phyloP scores from a whole-genome alignment of 306 rosid species.

The Vicia sativa region DNA sequence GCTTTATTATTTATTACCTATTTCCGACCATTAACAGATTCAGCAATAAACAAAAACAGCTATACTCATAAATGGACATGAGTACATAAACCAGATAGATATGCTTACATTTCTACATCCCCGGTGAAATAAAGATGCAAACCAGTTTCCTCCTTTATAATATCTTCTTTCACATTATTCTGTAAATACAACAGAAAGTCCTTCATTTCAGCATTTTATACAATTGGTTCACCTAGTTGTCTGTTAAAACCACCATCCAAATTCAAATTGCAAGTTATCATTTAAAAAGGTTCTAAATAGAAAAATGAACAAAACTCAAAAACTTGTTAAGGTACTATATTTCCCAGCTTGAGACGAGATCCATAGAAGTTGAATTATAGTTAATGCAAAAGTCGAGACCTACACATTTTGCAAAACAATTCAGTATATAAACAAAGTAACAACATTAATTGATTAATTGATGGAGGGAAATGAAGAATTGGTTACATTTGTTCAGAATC shows the following conservation, averaged over 20 bases:
- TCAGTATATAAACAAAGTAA: constrained; percentile 1
- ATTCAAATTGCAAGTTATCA: constrained; percentile 2
- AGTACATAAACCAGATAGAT: not conserved
- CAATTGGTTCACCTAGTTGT: constrained; percentile 59
- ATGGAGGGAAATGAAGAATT: constrained; percentile 4
- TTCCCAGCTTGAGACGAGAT: constrained; percentile 90
- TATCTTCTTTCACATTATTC: constrained; percentile 61
- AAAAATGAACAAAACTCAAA: too few species aligned
- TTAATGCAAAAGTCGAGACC: constrained; percentile 76
- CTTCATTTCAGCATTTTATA: constrained; percentile 71
- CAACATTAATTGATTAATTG: not conserved
- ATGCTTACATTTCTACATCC: constrained; percentile 83
- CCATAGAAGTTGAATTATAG: constrained; percentile 72
- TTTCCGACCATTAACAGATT: constrained; percentile 24
- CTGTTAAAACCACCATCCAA: constrained; percentile 51
- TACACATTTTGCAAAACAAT: constrained; percentile 34
- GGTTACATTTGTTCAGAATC: constrained; percentile 71
- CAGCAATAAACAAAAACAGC: constrained; percentile 25
- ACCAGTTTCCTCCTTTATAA: constrained; percentile 61
- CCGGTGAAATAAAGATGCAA: constrained; percentile 76
- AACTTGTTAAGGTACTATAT: constrained; percentile 93
- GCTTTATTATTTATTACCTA: too few species aligned
- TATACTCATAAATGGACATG: too few species aligned
- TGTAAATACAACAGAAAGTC: constrained; percentile 78
- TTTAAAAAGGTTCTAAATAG: not conserved